phyloP scores from a whole-genome alignment of 1,139 yeast genomes.

The Kurtzmaniella quercitrusa region DNA sequence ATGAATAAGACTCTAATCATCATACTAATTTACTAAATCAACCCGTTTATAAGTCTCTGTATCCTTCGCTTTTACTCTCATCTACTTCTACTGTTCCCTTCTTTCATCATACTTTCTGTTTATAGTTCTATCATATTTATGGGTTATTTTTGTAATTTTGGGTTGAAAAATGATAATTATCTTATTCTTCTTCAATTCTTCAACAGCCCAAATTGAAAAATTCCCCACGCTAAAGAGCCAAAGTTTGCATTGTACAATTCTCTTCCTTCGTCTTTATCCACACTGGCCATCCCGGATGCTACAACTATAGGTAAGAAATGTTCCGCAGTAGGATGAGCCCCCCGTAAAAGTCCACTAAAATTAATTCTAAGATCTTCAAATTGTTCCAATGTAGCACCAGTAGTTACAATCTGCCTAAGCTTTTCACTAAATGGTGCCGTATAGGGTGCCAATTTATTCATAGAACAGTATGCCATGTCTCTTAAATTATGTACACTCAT shows the following conservation, averaged over 20 bases:
- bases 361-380: slow-evolving; percentile 24
- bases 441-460: slow-evolving; percentile 39
- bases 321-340: slow-evolving; percentile 72
- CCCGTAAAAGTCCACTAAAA: slow-evolving; percentile 31
- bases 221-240: slow-evolving; percentile 64
- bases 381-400: slow-evolving; percentile 17
- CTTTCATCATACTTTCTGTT: too few species aligned
- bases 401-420: slow-evolving; percentile 27
- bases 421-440: slow-evolving; percentile 44
- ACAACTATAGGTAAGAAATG: slow-evolving; percentile 70
- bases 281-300: slow-evolving; percentile 55
- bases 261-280: slow-evolving; percentile 31
- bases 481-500: slow-evolving; percentile 74
- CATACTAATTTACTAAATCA: too few species aligned
- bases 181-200: too few species aligned
- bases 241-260: slow-evolving; percentile 43
- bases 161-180: too few species aligned
- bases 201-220: slow-evolving; percentile 47
- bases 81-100: too few species aligned
- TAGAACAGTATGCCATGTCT: slow-evolving; percentile 37
- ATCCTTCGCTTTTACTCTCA: too few species aligned
- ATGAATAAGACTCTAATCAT: too few species aligned
- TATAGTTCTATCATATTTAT: too few species aligned
- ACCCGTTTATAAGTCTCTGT: too few species aligned
- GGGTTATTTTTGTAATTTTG: too few species aligned